These are phyloP conservation scores for Metschnikowia amazonensis DNA, from an alignment of 805 yeast genomes.

Conservation along the genomic window DNA sequence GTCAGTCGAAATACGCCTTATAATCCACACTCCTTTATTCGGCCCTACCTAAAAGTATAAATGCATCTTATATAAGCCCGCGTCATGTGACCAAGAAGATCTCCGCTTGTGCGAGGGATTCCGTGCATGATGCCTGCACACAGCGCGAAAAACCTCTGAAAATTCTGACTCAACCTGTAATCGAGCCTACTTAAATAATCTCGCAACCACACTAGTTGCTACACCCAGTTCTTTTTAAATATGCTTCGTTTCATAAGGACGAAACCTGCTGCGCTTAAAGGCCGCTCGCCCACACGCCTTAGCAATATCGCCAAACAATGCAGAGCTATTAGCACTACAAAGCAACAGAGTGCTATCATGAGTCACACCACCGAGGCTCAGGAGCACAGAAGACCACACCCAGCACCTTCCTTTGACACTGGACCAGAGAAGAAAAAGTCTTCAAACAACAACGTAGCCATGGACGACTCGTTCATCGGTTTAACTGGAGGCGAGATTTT, in stretches of 20 bases:
- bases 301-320: conserved; percentile 14
- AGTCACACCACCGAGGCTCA: conserved; percentile 14
- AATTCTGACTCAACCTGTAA: conserved; percentile 11
- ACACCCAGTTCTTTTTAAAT: not conserved
- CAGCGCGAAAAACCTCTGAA: conserved; percentile 10
- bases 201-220: not conserved
- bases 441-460: conserved; percentile 18
- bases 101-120: conserved; percentile 13
- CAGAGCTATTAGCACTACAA: conserved; percentile 31
- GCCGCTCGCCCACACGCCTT: conserved; percentile 11
- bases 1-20: too few species aligned
- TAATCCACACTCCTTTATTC: too few species aligned
- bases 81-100: not conserved
- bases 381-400: conserved; percentile 34
- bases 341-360: conserved; percentile 28
- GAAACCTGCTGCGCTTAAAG: conserved; percentile 12
- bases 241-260: conserved; percentile 19
- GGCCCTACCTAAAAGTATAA: not conserved
- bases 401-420: conserved; percentile 51
- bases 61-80: not conserved
- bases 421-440: conserved; percentile 14
- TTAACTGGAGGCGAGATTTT: conserved; percentile 98
- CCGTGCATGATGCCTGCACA: conserved; percentile 6
- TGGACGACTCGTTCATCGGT: conserved; percentile 90
- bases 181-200: not conserved